A percentile compares a stretch with the other conserved stretches of the same genome.
These are phyloP conservation scores for Lepidopterella palustris DNA, from an alignment of 495 filamentous ascomycete genomes.

Conservation along the genomic window DNA sequence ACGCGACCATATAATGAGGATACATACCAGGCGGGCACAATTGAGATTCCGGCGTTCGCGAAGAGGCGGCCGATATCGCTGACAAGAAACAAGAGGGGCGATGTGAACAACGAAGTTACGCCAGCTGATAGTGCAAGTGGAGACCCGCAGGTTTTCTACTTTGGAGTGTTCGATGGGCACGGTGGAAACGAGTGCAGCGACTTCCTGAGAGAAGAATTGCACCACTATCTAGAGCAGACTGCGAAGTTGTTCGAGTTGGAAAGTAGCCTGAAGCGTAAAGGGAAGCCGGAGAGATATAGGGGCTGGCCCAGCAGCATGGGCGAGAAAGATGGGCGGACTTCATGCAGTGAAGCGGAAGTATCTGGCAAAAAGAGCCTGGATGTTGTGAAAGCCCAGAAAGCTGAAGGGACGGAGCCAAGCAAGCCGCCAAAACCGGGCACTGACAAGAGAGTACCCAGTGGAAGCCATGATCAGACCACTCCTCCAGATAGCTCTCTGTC, in stretches of 20 bases:
- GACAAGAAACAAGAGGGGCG: slow-evolving; percentile 36
- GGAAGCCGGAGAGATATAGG: slow-evolving; percentile 5
- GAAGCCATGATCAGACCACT: slow-evolving; percentile 29
- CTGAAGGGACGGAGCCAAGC: slow-evolving; percentile 31
- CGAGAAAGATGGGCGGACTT: slow-evolving; percentile 10
- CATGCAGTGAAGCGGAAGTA: slow-evolving; percentile 22
- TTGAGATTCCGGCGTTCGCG: slow-evolving; percentile 87
- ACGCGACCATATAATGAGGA: slow-evolving; percentile 87
- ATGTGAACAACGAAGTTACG: slow-evolving; percentile 46
- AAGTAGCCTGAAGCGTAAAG: slow-evolving; percentile 54
- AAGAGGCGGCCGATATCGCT: slow-evolving; percentile 69
- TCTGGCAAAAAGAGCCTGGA: slow-evolving; percentile 34
- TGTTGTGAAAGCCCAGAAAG: slow-evolving; percentile 33
- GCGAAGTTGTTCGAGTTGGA: slow-evolving; percentile 64
- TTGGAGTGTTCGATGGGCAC: slow-evolving; percentile 93
- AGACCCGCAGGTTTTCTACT: slow-evolving; percentile 95
- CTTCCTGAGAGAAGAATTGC: slow-evolving; percentile 76
- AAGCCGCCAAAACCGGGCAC: slow-evolving; percentile 26
- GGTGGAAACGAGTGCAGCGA: slow-evolving; percentile 83
- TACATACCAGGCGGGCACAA: slow-evolving; percentile 87
- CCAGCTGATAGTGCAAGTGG: slow-evolving; percentile 68
- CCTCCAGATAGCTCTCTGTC: slow-evolving; percentile 14
- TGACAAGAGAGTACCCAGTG: slow-evolving; percentile 29
- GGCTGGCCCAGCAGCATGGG: slow-evolving; percentile 22
- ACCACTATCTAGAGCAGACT: slow-evolving; percentile 80